These are phyloP conservation scores for Cornus controversa DNA, from an alignment of 148 eudicot species.

Conservation along the genomic window DNA sequence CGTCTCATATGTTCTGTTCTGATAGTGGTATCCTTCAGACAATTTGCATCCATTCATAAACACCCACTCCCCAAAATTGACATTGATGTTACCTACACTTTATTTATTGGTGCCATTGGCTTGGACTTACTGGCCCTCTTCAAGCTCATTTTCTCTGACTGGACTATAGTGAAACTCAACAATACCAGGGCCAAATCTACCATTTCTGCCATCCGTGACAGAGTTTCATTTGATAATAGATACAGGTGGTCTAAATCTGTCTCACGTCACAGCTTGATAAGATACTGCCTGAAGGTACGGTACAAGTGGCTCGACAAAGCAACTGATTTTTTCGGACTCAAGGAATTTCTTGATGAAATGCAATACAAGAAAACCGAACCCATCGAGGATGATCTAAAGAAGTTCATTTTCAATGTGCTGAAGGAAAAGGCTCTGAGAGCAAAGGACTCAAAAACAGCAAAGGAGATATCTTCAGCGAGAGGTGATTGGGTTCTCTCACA, in stretches of 20 bases:
- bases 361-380: not conserved
- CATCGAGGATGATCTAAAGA: not conserved
- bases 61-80: not conserved
- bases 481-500: constrained; percentile 4
- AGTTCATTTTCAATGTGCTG: not conserved
- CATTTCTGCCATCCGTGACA: not conserved
- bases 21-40: not conserved
- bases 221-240: not conserved
- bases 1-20: constrained; percentile 4
- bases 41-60: constrained; percentile 5
- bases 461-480: not conserved
- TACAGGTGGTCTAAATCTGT: not conserved
- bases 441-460: not conserved
- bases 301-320: not conserved
- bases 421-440: not conserved
- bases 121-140: constrained; percentile 3
- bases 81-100: constrained; percentile 4
- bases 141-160: constrained; percentile 11
- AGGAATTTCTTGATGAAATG: not conserved
- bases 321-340: not conserved
- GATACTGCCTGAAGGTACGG: not conserved
- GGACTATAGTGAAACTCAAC: constrained; percentile 2
- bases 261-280: constrained; percentile 4
- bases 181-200: not conserved
- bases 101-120: not conserved